phyloP scores from a whole-genome alignment of 441 rosid species.

The Daphne laureola region DNA sequence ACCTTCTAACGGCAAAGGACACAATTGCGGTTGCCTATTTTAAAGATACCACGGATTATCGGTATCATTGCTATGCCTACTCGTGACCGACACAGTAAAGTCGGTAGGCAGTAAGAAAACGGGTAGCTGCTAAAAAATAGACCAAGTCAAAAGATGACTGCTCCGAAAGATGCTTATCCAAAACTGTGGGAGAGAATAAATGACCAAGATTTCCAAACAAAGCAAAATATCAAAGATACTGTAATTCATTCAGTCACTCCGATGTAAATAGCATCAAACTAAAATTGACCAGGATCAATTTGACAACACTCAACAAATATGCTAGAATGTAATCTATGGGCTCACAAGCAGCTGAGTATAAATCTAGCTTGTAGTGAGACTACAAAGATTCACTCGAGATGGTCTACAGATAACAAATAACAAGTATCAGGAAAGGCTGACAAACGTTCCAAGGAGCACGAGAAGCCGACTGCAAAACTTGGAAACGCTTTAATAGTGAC shows the following conservation, averaged over 20 bases:
- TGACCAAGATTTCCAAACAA: no score
- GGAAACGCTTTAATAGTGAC: constrained; percentile 17
- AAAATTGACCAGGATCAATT: constrained; percentile 18
- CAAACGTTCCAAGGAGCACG: constrained; percentile 18
- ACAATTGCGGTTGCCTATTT: no score
- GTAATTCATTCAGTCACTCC: neutral
- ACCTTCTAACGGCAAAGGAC: no score
- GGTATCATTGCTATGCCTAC: no score
- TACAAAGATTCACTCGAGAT: constrained; percentile 23
- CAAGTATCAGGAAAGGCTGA: constrained; percentile 26
- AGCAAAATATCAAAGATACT: no score
- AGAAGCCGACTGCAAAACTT: constrained; percentile 22
- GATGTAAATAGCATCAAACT: constrained; percentile 15
- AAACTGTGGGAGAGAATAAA: no score
- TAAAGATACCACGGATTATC: no score
- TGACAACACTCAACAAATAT: constrained; percentile 7
- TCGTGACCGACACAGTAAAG: no score
- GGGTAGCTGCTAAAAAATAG: no score
- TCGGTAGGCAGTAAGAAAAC: no score
- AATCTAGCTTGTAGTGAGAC: constrained; percentile 33
- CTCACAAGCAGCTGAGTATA: constrained; percentile 27
- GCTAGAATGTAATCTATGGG: constrained; percentile 22
- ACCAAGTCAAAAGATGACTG: no score
- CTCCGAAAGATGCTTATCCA: no score
- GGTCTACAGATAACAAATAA: constrained; percentile 25